Conservation (phyloP, 2,329 filamentous ascomycete genomes). For the Mollisia scopiformis region DNA sequence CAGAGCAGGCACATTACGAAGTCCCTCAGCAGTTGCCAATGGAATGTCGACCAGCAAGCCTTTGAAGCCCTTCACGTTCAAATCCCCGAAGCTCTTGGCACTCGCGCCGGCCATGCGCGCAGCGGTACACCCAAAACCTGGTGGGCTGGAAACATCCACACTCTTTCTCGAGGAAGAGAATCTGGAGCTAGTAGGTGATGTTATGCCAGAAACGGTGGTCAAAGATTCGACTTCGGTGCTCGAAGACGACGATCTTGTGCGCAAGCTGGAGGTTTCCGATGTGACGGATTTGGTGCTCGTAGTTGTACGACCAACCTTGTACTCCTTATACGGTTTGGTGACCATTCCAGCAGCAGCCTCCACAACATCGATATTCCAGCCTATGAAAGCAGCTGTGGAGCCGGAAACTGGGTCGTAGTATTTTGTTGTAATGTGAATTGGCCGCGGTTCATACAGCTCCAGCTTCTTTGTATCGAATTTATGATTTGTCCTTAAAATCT, state of each 20-base stretch:
- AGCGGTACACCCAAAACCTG: background rate
- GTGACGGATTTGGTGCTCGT: background rate
- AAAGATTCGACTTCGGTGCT: background rate
- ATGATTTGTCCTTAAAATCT: slow-evolving; percentile 8
- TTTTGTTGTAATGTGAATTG: slow-evolving; percentile 34
- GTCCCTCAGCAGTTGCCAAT: slow-evolving; percentile 52
- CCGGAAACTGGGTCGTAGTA: slow-evolving; percentile 39
- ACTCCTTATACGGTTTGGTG: slow-evolving; percentile 9
- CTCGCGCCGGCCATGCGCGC: slow-evolving; percentile 8
- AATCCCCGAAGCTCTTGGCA: slow-evolving; percentile 5
- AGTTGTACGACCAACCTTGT: background rate
- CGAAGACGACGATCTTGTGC: background rate
- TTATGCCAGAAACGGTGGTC: background rate
- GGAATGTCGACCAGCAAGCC: slow-evolving; percentile 48
- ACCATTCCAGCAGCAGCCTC: slow-evolving; percentile 3
- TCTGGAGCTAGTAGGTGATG: background rate
- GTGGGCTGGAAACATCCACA: background rate
- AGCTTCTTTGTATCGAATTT: slow-evolving; percentile 2
- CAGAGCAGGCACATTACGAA: slow-evolving; percentile 54
- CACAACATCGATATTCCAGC: slow-evolving; percentile 1
- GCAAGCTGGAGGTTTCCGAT: background rate
- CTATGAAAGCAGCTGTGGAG: slow-evolving; percentile 7
- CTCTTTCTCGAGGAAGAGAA: background rate
- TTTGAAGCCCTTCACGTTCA: slow-evolving; percentile 2
- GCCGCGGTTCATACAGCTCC: slow-evolving; percentile 2